Evolutionary conservation across 805 yeast genomes (phyloP).

Genomic region (Saccharomycopsis javanensis): DNA sequence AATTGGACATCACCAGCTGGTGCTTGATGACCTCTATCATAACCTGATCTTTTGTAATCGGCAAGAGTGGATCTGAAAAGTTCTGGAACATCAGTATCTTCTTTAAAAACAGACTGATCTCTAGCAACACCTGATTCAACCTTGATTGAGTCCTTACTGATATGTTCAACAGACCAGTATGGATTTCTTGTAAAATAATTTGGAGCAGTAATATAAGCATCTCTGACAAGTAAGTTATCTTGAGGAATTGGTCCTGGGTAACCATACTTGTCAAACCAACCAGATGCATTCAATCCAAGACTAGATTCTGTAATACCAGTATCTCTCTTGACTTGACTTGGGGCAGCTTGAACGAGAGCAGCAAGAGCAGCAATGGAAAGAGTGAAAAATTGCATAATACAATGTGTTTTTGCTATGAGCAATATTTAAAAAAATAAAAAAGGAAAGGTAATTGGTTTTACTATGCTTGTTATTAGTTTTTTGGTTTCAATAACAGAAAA

Average conservation of each 20-base stretch:
- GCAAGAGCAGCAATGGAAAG: background rate
- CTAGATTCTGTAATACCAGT: slow-evolving; percentile 4
- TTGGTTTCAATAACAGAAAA: no score
- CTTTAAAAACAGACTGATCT: slow-evolving; percentile 12
- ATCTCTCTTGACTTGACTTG: slow-evolving; percentile 3
- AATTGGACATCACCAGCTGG: slow-evolving; percentile 60
- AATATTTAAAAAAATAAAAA: background rate
- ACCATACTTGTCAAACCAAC: slow-evolving; percentile 57
- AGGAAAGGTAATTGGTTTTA: background rate
- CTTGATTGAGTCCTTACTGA: slow-evolving; percentile 13
- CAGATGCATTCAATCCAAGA: slow-evolving; percentile 15
- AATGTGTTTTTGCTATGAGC: background rate
- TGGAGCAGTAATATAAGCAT: slow-evolving; percentile 60
- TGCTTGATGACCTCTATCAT: slow-evolving; percentile 56
- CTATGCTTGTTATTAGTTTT: no score
- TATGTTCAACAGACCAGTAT: slow-evolving; percentile 31
- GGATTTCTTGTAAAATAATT: slow-evolving; percentile 65
- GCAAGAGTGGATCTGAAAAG: slow-evolving; percentile 30
- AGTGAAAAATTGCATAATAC: background rate
- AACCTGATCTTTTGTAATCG: slow-evolving; percentile 53
- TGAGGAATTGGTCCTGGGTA: slow-evolving; percentile 67
- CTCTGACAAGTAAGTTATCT: slow-evolving; percentile 44
- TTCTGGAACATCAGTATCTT: slow-evolving; percentile 10
- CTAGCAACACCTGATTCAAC: slow-evolving; percentile 5
- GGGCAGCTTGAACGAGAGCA: slow-evolving; percentile 2